Base-by-base conservation (phyloP, 2,329 filamentous ascomycete genomes). In the Clarireedia hainanense region DNA sequence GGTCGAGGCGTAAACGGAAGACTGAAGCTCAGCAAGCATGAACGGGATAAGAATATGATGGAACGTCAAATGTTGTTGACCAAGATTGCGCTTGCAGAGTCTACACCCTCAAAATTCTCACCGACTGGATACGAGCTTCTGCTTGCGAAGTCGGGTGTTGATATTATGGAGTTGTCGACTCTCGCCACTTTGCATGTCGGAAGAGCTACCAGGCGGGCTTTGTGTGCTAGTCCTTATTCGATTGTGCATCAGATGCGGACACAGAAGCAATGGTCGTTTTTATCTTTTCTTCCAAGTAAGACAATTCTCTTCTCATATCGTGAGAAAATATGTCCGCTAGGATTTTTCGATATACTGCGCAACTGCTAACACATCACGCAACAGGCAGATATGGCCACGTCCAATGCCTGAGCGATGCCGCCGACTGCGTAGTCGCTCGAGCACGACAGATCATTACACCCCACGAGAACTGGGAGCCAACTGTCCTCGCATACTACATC, bases 161-260 rank as follows among this genome's bases (percentile, higher is more conserved):
- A 67, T 48, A 60, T 67, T 14, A 53, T 66, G 17, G 60, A 64
- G 34, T 43, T 68, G n/a, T 67, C 65, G 15, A 64, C 60, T 9
- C 47, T 67, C n/a, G 62, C 66, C 9, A 63, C 64, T 6, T 57
- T 65, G 15, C 63, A 65, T 45, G 57, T 64, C n/a, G 59, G 63
- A n/a, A 65, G 64, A 24, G 58, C 61, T 3, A 64, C 64, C 4
- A 58, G 64, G 17, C 55, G 47, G 15, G 60, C 59, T 2, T 48
- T 67, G 3, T 61, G 62, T 9, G 49, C 59, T 26, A 54, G 65
- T 47, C 63, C 66, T 36, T 52, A 50, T 20, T 54, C 60, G 34
- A 56, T 68, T 10, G 57, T 63, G 30, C 51, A 62, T 37, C 59
- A 68, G 40, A 52, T 67, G 26, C 57, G 59, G 15, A 58, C 61